phyloP scores from a whole-genome alignment of 2,329 filamentous ascomycete genomes.

The Verticillium nubilum region DNA sequence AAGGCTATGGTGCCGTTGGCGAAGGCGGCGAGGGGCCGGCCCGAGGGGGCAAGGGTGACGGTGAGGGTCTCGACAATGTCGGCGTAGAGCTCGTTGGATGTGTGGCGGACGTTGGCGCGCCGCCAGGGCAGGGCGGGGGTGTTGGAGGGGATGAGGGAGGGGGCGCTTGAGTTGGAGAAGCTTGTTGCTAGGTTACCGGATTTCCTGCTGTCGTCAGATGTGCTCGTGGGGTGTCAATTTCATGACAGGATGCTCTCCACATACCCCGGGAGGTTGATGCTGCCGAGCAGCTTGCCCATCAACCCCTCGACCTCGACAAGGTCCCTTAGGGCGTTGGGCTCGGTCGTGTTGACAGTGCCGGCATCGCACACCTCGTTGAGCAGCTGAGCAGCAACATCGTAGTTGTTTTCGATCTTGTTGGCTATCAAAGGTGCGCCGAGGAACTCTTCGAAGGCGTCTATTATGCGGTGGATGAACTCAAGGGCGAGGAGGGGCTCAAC shows the following conservation, averaged over 20 bases:
- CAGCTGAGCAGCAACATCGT: slow-evolving; percentile 90
- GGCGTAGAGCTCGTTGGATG: slow-evolving; percentile 94
- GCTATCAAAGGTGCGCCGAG: slow-evolving; percentile 81
- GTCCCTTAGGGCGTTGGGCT: slow-evolving; percentile 87
- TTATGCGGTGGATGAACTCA: slow-evolving; percentile 88
- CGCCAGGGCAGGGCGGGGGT: slow-evolving; percentile 74
- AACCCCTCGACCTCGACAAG: slow-evolving; percentile 87
- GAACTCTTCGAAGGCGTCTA: slow-evolving; percentile 93
- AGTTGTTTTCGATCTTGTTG: slow-evolving; percentile 80
- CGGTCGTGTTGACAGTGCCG: slow-evolving; percentile 82
- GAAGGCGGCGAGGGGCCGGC: slow-evolving; percentile 78
- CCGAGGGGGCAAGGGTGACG: slow-evolving; percentile 86
- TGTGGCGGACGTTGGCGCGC: slow-evolving; percentile 86
- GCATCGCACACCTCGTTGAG: slow-evolving; percentile 96
- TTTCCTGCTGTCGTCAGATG: slow-evolving; percentile 27
- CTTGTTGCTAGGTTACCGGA: slow-evolving; percentile 26
- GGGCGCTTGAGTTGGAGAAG: slow-evolving; percentile 30
- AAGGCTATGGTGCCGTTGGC: slow-evolving; percentile 92
- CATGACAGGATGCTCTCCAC: background rate
- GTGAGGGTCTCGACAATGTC: slow-evolving; percentile 88
- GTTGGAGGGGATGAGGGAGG: slow-evolving; percentile 37
- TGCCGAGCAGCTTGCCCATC: slow-evolving; percentile 82
- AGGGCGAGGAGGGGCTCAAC: slow-evolving; percentile 84
- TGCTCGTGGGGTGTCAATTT: background rate
- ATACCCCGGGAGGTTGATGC: slow-evolving; percentile 76